Evolutionary conservation across 2,329 filamentous ascomycete genomes (phyloP), one percentile per base, ranked within the genome.

Genomic region (Colletotrichum sp.): DNA sequence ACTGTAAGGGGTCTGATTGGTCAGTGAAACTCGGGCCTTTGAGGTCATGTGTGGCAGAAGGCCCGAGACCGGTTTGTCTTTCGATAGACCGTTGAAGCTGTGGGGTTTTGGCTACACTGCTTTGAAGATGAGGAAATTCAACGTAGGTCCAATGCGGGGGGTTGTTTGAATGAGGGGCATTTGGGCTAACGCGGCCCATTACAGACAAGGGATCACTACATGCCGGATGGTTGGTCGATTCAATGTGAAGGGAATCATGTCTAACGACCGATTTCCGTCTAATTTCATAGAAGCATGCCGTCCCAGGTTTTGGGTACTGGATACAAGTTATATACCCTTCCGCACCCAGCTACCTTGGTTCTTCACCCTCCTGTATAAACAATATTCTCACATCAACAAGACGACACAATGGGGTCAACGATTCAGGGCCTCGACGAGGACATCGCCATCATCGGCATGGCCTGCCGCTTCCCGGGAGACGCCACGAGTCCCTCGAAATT

Each of bases 381-480:
- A 1, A 62, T 15, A 62, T 62, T 62, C 57, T 0, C 28, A 62
- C 28, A 62, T 62, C 57, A 28, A 62, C 18, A 34, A 62, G 24
- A 62, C 57, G 57, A 21, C 28, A 21, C 30, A 62, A 62, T 62
- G 57, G 57, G 66, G 21, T 68, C 66, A 12, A 44, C n/a, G 6
- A 21, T 68, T 39, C 21, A 24, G 12, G 52, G 52, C 21, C 32
- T 68, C 32, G 21, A 69, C 26, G 55, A 62, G 44, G 55, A 60
- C 32, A 83, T 89, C 26, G 88, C 87, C 36, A 81, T 89, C 26
- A 80, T 89, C 18, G 86, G 87, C 32, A 81, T 85, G 12, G 85
- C 82, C 5, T 88, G 86, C 78, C 83, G 87, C 3, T 84, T 88
- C 3, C 85, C 87, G 0, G 87, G 86, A 1, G 79, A 79, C 49